These are phyloP conservation scores for Cladosporium cucumerinum DNA, from an alignment of 2,329 filamentous ascomycete species.

Conservation along the genomic window DNA sequence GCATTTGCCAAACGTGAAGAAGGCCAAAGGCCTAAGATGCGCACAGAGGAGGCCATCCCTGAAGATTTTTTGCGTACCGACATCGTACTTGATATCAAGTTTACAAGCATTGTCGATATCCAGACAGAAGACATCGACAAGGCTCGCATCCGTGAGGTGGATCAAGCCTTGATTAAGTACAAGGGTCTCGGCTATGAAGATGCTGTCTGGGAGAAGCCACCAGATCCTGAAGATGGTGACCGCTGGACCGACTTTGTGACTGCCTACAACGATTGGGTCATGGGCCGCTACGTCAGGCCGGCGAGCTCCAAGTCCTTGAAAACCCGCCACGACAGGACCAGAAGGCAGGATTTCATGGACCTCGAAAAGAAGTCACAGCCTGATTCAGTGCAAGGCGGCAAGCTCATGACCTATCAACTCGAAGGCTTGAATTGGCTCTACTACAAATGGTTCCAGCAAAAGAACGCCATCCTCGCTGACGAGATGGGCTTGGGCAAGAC, in stretches of 20 bases:
- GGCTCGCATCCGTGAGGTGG: constrained; percentile 67
- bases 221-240: constrained; percentile 59
- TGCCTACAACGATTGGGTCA: constrained; percentile 83
- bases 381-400: constrained; percentile 66
- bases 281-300: constrained; percentile 69
- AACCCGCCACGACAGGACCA: constrained; percentile 65
- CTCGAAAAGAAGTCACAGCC: constrained; percentile 72
- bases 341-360: constrained; percentile 55
- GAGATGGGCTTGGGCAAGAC: constrained; percentile 99
- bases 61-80: constrained; percentile 83
- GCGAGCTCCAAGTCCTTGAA: constrained; percentile 56
- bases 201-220: constrained; percentile 82
- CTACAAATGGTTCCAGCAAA: constrained; percentile 76
- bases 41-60: constrained; percentile 73
- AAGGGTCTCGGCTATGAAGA: constrained; percentile 90
- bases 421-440: constrained; percentile 95
- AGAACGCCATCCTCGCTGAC: constrained; percentile 89
- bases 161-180: constrained; percentile 79
- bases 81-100: constrained; percentile 81
- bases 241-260: constrained; percentile 75
- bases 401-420: constrained; percentile 89
- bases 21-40: constrained; percentile 63
- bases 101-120: constrained; percentile 55
- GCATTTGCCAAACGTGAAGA: constrained; percentile 71
- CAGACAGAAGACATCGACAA: constrained; percentile 67